Base-by-base conservation (phyloP, 495 filamentous ascomycete genomes). In the Rostrohypoxylon terebratum region DNA sequence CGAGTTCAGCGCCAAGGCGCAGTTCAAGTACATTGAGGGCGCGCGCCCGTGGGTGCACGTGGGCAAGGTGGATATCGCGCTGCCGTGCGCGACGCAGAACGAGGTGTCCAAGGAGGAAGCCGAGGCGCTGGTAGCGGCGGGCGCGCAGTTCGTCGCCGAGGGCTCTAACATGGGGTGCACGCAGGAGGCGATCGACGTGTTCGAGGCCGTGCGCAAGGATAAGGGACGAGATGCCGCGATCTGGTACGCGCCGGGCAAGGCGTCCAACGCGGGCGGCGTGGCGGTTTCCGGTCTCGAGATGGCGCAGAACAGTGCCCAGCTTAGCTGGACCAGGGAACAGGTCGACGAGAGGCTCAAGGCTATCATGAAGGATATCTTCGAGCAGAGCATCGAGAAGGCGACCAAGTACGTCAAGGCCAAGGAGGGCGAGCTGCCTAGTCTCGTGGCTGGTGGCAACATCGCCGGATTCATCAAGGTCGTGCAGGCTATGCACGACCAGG, bases 141-240 rank as follows among this genome's bases (percentile, higher is more conserved):
- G 96, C 70, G 86, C 85, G 73, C 89, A 90, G 79, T 97, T 95
- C 87, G 89, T 98, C 75, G 96, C 96, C 64, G 96, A 99, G 83
- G 96, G 96, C 25, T 94, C 91, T 83, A 99, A 99, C 87, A 99
- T 99, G 95, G 96, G 96, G 61, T 98, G 93, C 85, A 97, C 94
- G 53, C 94, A 95, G 84, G 94, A 91, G 67, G 96, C 96, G 72
- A 98, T 99, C 81, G 90, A 97, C 74, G 86, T 92, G 68, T 99
- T 98, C 81, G 96, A 99, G 88, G 91, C 88, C 28, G 81, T 89
- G 80, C 88, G 96, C 59, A 88, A 88, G 74, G 85, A 85, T 74
- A 91, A 92, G 82, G 89, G 87, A 58, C 83, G 78, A 25, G 79
- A 86, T 10, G 90, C 92, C 9, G 90, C 92, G 72, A 92, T 97